Percentiles rank a stretch among this genome's conserved stretches.
Evolutionary conservation across 1,284 basidiomycete species (phyloP).

Genomic region (Sporisorium scitamineum): DNA sequence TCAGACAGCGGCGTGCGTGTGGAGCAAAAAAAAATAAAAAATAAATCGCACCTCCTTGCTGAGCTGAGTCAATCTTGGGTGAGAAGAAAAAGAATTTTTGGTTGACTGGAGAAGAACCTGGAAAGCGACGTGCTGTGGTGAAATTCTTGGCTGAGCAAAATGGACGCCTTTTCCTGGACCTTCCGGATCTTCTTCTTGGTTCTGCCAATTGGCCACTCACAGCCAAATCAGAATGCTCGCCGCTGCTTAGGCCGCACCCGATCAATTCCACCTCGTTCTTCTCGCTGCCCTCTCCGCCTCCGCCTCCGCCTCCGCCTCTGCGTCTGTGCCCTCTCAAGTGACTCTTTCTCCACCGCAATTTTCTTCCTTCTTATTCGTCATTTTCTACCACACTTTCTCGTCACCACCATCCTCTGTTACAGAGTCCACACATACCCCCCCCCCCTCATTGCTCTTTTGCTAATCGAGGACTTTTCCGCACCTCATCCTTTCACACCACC

Average conservation of each 20-base stretch:
- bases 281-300: too few species aligned
- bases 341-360: conserved; percentile 32
- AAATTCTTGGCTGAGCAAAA: not conserved
- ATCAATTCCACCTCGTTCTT: not conserved
- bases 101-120: not conserved
- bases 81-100: conserved; percentile 5
- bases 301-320: too few species aligned
- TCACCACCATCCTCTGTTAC: conserved; percentile 9
- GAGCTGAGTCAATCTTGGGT: conserved; percentile 32
- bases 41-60: conserved; percentile 19
- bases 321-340: conserved; percentile 3
- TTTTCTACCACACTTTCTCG: too few species aligned
- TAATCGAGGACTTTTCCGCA: not conserved
- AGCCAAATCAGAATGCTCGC: not conserved
- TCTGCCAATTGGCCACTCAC: not conserved
- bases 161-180: not conserved
- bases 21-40: not conserved
- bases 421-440: conserved; percentile 11
- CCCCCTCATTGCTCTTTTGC: conserved; percentile 2
- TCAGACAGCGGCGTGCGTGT: not conserved
- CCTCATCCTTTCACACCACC: too few species aligned
- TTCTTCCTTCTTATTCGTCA: conserved; percentile 31
- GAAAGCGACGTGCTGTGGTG: not conserved
- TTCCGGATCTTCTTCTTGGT: not conserved
- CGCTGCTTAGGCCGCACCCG: not conserved